phyloP scores from a whole-genome alignment of 306 rosid genomes.

The Vigna hirtella region DNA sequence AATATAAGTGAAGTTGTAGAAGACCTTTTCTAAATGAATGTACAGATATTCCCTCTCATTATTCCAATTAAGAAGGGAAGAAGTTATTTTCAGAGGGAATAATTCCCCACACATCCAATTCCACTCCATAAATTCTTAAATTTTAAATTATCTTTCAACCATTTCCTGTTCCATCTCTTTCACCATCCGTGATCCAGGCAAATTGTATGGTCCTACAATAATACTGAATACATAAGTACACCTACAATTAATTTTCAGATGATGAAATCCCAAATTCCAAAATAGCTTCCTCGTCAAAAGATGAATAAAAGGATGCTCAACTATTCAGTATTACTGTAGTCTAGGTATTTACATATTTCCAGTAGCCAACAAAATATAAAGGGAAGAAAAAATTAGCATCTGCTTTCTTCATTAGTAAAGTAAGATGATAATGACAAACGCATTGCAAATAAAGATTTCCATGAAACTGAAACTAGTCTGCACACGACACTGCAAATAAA shows the following conservation, averaged over 20 bases:
- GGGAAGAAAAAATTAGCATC: neutral
- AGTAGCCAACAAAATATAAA: constrained; percentile 12
- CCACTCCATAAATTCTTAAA: neutral
- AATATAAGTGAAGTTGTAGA: neutral
- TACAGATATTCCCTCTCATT: neutral
- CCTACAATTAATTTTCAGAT: neutral
- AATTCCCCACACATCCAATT: constrained; percentile 10
- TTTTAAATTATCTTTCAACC: constrained; percentile 6
- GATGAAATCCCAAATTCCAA: neutral
- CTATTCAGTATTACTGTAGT: constrained; percentile 20
- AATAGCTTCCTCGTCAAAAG: neutral
- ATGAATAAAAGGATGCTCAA: neutral
- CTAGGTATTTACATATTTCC: constrained; percentile 13
- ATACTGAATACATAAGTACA: neutral
- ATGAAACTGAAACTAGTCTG: constrained; percentile 34
- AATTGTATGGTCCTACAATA: neutral
- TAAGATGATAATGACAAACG: neutral
- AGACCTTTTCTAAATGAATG: neutral
- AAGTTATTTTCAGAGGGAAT: constrained; percentile 17
- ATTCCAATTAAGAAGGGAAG: neutral
- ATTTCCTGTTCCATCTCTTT: neutral
- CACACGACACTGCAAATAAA: constrained; percentile 2
- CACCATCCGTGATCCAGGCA: neutral
- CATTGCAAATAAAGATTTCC: constrained; percentile 6
- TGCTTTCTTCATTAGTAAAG: constrained; percentile 1